These are phyloP conservation scores for Spergularia marina DNA, from an alignment of 148 eudicot species.

Conservation along the genomic window DNA sequence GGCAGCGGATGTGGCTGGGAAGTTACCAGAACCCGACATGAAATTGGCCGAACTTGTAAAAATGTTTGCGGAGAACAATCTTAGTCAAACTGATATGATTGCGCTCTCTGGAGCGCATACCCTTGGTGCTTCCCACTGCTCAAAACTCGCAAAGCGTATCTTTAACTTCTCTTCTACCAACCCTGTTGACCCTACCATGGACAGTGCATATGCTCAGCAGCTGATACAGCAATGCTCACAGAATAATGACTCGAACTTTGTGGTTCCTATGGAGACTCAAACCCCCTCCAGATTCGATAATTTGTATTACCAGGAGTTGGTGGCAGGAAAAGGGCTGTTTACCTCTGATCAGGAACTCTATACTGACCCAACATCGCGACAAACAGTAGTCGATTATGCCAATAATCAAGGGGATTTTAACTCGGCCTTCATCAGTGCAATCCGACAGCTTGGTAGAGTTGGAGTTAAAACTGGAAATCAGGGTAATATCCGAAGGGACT, in stretches of 20 bases:
- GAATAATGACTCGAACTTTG: conserved; percentile 39
- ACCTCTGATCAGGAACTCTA: conserved; percentile 64
- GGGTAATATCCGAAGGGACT: conserved; percentile 68
- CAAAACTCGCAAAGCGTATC: conserved; percentile 39
- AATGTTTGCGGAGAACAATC: conserved; percentile 43
- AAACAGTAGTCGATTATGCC: conserved; percentile 50
- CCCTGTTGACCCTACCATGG: conserved; percentile 50
- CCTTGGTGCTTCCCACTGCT: conserved; percentile 62
- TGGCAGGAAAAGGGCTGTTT: conserved; percentile 57
- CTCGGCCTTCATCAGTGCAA: conserved; percentile 51
- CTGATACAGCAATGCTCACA: conserved; percentile 46
- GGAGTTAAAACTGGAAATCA: conserved; percentile 66
- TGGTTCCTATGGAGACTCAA: conserved; percentile 44
- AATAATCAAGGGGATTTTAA: conserved; percentile 34
- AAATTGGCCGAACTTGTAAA: conserved; percentile 38
- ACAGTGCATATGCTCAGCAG: conserved; percentile 46
- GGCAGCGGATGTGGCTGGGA: conserved; percentile 51
- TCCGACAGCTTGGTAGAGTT: conserved; percentile 43
- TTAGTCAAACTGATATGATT: conserved; percentile 48
- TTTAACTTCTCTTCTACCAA: conserved; percentile 49
- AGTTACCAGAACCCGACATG: conserved; percentile 47
- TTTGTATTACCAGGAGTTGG: conserved; percentile 51
- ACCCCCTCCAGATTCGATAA: conserved; percentile 57
- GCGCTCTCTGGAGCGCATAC: conserved; percentile 69
- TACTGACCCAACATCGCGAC: conserved; percentile 33